Percentiles rank a stretch among this genome's conserved stretches.
These are phyloP conservation scores for Aspergillus homomorphus DNA, from an alignment of 495 filamentous ascomycete species.

Conservation along the genomic window DNA sequence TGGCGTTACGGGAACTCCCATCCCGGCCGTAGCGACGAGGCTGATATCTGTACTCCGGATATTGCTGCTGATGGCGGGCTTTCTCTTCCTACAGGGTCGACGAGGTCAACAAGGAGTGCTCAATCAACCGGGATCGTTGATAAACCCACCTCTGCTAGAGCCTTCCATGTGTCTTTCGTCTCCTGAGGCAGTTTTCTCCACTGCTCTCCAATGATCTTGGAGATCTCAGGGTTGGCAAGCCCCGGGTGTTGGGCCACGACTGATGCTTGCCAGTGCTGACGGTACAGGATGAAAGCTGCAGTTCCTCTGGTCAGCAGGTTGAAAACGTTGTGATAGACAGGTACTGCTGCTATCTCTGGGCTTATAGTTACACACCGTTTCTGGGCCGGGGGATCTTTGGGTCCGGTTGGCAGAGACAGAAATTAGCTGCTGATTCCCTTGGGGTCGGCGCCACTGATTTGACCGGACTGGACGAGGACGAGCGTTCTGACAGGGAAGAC, in stretches of 20 bases:
- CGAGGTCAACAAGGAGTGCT: not conserved
- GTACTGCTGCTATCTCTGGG: not conserved
- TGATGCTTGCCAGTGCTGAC: slow-evolving; percentile 83
- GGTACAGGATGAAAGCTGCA: slow-evolving; percentile 94
- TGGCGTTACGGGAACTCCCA: slow-evolving; percentile 28
- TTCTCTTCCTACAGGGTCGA: slow-evolving; percentile 71
- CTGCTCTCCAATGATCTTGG: slow-evolving; percentile 94
- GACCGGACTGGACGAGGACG: slow-evolving; percentile 35
- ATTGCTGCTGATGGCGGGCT: slow-evolving; percentile 80
- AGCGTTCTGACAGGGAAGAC: slow-evolving; percentile 28
- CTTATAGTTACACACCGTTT: slow-evolving; percentile 69
- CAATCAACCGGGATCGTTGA: not conserved
- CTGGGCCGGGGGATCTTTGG: slow-evolving; percentile 91
- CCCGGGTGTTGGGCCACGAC: slow-evolving; percentile 82
- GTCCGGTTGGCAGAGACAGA: slow-evolving; percentile 91
- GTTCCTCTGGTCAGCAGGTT: not conserved
- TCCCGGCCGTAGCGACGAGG: slow-evolving; percentile 73
- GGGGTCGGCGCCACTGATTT: slow-evolving; percentile 21
- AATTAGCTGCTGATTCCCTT: slow-evolving; percentile 46
- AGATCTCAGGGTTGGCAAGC: slow-evolving; percentile 93
- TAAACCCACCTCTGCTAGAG: slow-evolving; percentile 69
- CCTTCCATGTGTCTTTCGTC: slow-evolving; percentile 85
- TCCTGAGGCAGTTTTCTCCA: slow-evolving; percentile 75
- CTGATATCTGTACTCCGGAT: slow-evolving; percentile 92
- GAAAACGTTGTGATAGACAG: not conserved